These are phyloP conservation scores for Pyronema domesticum DNA, from an alignment of 495 filamentous ascomycete genomes.

Conservation along the genomic window DNA sequence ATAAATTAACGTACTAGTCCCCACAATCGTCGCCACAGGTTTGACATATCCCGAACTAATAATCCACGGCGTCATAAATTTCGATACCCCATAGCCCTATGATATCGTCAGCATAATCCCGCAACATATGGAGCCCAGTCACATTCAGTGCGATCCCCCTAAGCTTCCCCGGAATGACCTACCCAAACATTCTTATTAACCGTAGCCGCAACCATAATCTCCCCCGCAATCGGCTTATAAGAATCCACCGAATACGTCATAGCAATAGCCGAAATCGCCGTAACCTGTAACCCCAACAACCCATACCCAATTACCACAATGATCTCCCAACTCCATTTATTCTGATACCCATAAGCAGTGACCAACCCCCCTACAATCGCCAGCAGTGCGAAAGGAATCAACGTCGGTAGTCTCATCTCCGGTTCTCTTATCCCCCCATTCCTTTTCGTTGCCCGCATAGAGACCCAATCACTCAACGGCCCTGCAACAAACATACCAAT, in stretches of 20 bases:
- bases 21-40: background rate
- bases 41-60: background rate
- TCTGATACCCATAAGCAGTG: slow-evolving; percentile 41
- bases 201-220: slow-evolving; percentile 43
- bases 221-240: slow-evolving; percentile 43
- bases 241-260: slow-evolving; percentile 41
- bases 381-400: slow-evolving; percentile 42
- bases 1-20: background rate
- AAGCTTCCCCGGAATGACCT: background rate
- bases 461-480: slow-evolving; percentile 41
- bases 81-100: background rate
- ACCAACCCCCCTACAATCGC: slow-evolving; percentile 43
- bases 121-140: no score
- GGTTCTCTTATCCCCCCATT: slow-evolving; percentile 51
- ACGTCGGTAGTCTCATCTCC: slow-evolving; percentile 47
- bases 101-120: no score
- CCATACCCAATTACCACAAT: slow-evolving; percentile 38
- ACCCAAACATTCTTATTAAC: slow-evolving; percentile 42
- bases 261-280: slow-evolving; percentile 38
- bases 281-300: slow-evolving; percentile 35
- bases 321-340: slow-evolving; percentile 39
- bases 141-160: no score
- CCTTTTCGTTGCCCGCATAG: slow-evolving; percentile 36
- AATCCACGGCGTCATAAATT: slow-evolving; percentile 1
- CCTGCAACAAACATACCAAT: slow-evolving; percentile 42